Base-by-base conservation (phyloP, 345 rosid species). In the Ricinus communis region DNA sequence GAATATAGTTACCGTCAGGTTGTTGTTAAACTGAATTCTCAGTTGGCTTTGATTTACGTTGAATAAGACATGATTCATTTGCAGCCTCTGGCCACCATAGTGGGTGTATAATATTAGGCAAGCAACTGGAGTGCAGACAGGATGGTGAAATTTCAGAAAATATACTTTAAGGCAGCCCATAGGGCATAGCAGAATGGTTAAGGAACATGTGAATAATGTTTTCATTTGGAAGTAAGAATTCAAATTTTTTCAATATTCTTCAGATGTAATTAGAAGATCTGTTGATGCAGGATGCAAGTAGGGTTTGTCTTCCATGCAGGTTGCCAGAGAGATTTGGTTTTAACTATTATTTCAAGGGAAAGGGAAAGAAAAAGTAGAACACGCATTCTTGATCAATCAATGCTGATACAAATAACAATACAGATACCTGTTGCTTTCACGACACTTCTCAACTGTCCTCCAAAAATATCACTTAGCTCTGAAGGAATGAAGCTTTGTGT, bases 381-480 rank as follows among this genome's bases (percentile, higher is more conserved):
- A 56, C 7, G 18, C 27, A 54, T 14, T 14, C 33, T 24, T 40
- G n/a, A n/a, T 2, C 19, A 24, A 16, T 22, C 16, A 51, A 12
- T 31, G 1, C 18, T 43, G 12, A 22, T 41, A 61, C 12, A 50
- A 52, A 33, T 5, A 12, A 22, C 9, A 49, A 6, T 24, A 66
- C 38, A 49, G 8, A 33, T 71, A 89, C 98, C 99, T 83, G 66
- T 76, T 64, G 97, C 91, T 85, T 84, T 90, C 83, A 95, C 98
- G 74, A 74, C 87, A 54, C 94, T 95, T 83, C 2, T 89, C 70
- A 95, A 78, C 71, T 86, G 75, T 78, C 99, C 98, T 16, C 98
- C 96, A 71, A 95, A 95, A 77, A 95, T 92, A 77, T 87, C 84
- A 80, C 92, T 89, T 16, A 95, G 86, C 79, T 81, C 88, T 1